Percentiles rank a stretch among this genome's conserved stretches.
These are phyloP conservation scores for Phytomonas sp. DNA, from an alignment of 208 protist species.

Conservation along the genomic window DNA sequence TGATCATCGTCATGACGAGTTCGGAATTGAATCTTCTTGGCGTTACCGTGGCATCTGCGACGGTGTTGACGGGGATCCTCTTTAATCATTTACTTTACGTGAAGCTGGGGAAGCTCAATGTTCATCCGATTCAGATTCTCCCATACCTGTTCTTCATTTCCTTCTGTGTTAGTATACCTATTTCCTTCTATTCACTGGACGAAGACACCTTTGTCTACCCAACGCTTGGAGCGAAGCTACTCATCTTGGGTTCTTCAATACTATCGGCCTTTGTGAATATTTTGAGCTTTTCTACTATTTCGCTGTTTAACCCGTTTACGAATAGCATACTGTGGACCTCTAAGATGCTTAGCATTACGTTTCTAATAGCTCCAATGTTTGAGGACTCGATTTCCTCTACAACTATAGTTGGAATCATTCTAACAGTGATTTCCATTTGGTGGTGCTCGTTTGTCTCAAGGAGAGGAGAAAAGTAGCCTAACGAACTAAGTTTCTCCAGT, in stretches of 20 bases:
- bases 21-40: conserved; percentile 58
- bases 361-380: conserved; percentile 65
- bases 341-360: conserved; percentile 75
- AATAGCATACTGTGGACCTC: conserved; percentile 87
- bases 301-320: conserved; percentile 78
- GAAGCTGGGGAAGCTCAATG: conserved; percentile 75
- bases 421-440: conserved; percentile 59
- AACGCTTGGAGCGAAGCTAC: conserved; percentile 18
- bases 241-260: conserved; percentile 44
- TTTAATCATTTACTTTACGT: conserved; percentile 86
- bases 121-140: conserved; percentile 77
- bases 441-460: conserved; percentile 25
- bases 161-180: conserved; percentile 43
- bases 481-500: background rate
- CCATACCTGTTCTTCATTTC: conserved; percentile 84
- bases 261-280: conserved; percentile 84
- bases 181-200: conserved; percentile 49
- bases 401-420: conserved; percentile 33
- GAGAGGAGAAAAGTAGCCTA: background rate
- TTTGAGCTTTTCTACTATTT: conserved; percentile 85
- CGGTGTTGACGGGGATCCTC: conserved; percentile 68
- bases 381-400: conserved; percentile 19
- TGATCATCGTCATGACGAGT: conserved; percentile 62
- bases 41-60: conserved; percentile 44
- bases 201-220: conserved; percentile 14